Evolutionary conservation across 2,329 filamentous ascomycete genomes (phyloP).

Genomic region (Colletotrichum trifolii): DNA sequence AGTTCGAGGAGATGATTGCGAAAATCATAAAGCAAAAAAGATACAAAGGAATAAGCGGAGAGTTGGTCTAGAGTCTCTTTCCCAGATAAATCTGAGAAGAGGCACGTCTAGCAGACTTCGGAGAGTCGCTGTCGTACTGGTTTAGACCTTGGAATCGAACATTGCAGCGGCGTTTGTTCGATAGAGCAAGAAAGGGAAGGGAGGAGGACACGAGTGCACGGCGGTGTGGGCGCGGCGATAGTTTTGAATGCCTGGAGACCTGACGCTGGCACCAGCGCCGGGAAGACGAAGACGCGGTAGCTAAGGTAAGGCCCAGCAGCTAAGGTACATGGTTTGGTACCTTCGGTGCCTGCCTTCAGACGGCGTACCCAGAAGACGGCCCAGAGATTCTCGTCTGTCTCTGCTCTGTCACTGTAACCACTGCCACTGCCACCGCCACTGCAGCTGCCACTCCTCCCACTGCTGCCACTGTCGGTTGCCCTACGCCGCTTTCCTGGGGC

Average conservation of each 20-base stretch:
- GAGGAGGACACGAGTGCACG: conserved; percentile 43
- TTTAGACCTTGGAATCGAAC: conserved; percentile 65
- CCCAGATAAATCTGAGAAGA: conserved; percentile 30
- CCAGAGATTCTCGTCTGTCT: background rate
- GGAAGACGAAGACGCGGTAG: background rate
- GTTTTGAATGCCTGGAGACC: conserved; percentile 47
- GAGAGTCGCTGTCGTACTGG: conserved; percentile 61
- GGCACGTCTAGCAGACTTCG: conserved; percentile 61
- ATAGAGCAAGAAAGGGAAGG: conserved; percentile 51
- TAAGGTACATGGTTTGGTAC: background rate
- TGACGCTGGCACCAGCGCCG: background rate
- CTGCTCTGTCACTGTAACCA: background rate
- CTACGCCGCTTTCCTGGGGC: background rate
- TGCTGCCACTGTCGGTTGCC: background rate
- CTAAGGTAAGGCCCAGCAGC: background rate
- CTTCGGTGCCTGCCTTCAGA: background rate
- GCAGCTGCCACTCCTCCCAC: conserved; percentile 9
- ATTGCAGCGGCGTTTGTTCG: conserved; percentile 65
- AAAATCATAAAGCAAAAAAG: conserved; percentile 31
- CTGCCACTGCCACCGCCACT: conserved; percentile 5
- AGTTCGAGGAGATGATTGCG: conserved; percentile 34
- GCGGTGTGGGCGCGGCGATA: conserved; percentile 44
- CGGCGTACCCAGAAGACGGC: background rate
- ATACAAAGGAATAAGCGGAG: conserved; percentile 48
- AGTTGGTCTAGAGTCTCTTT: conserved; percentile 45